Evolutionary conservation across 495 filamentous ascomycete species (phyloP).

Genomic region (Aspergillus heteromorphus): DNA sequence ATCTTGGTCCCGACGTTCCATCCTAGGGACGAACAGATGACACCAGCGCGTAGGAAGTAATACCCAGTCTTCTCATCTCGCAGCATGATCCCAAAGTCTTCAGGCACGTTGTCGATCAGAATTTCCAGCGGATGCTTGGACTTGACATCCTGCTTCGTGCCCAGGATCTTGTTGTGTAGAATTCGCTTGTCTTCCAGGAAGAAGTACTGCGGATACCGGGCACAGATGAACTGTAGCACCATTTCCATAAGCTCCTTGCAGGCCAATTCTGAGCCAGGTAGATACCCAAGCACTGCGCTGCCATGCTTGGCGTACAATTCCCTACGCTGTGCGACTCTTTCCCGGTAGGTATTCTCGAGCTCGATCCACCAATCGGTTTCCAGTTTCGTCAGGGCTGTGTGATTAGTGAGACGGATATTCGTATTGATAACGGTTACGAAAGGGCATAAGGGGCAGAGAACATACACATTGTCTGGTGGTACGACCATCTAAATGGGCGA

Average conservation of each 20-base stretch:
- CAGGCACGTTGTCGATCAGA: constrained; percentile 76
- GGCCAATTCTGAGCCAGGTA: constrained; percentile 75
- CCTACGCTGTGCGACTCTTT: constrained; percentile 67
- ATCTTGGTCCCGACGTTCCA: constrained; percentile 79
- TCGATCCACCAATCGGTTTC: constrained; percentile 92
- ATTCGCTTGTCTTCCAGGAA: constrained; percentile 53
- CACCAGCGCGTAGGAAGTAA: constrained; percentile 73
- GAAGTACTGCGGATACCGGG: constrained; percentile 79
- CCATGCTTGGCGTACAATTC: constrained; percentile 62
- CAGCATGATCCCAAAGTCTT: constrained; percentile 81
- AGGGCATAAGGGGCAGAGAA: constrained; percentile 3
- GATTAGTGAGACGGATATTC: constrained; percentile 11
- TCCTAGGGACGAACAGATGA: constrained; percentile 74
- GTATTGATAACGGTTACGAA: not conserved
- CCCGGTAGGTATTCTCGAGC: constrained; percentile 69
- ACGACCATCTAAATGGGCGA: constrained; percentile 80
- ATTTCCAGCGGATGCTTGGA: constrained; percentile 65
- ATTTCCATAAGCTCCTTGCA: constrained; percentile 93
- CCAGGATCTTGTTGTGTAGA: constrained; percentile 68
- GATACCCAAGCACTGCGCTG: constrained; percentile 55
- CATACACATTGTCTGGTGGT: constrained; percentile 94
- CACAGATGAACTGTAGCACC: constrained; percentile 70
- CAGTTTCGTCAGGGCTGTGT: constrained; percentile 67
- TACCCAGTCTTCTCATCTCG: constrained; percentile 64
- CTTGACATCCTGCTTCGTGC: constrained; percentile 55